Percentiles rank a stretch among this genome's conserved stretches.
These are phyloP conservation scores for Rhizomucor pusillus DNA, from an alignment of 371 early-diverging fungal species.

Conservation along the genomic window DNA sequence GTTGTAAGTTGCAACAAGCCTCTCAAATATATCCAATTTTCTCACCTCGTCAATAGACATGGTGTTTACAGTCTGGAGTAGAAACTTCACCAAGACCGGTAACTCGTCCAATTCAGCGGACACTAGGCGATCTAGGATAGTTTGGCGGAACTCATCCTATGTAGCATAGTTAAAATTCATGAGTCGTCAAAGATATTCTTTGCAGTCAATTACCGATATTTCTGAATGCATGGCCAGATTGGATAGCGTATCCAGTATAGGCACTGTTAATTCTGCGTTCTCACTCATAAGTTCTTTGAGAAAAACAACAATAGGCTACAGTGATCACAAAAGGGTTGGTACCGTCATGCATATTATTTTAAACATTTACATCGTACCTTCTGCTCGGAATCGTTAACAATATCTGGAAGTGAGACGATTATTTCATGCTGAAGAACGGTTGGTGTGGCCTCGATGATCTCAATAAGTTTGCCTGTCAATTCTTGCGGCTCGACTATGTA, in stretches of 20 bases:
- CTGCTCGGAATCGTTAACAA: constrained; percentile 75
- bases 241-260: constrained; percentile 74
- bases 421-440: constrained; percentile 72
- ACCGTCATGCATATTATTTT: neutral
- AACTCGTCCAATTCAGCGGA: constrained; percentile 71
- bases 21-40: neutral
- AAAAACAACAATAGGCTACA: constrained; percentile 55
- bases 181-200: neutral
- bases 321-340: too few relatives aligned
- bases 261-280: constrained; percentile 62
- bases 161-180: too few relatives aligned
- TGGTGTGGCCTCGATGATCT: constrained; percentile 68
- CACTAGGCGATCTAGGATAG: constrained; percentile 59
- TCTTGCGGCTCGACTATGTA: constrained; percentile 64
- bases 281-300: constrained; percentile 65
- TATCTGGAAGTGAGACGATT: constrained; percentile 72
- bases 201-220: constrained; percentile 31
- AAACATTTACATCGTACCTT: constrained; percentile 28
- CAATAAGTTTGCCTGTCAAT: constrained; percentile 67
- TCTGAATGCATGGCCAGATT: constrained; percentile 63
- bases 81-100: constrained; percentile 68
- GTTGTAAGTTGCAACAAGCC: neutral
- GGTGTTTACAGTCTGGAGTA: constrained; percentile 63
- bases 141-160: constrained; percentile 53
- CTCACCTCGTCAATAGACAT: constrained; percentile 36